Evolutionary conservation across 2,329 filamentous ascomycete genomes (phyloP), one percentile per base, ranked within the genome.

Genomic region (Beauveria australis): DNA sequence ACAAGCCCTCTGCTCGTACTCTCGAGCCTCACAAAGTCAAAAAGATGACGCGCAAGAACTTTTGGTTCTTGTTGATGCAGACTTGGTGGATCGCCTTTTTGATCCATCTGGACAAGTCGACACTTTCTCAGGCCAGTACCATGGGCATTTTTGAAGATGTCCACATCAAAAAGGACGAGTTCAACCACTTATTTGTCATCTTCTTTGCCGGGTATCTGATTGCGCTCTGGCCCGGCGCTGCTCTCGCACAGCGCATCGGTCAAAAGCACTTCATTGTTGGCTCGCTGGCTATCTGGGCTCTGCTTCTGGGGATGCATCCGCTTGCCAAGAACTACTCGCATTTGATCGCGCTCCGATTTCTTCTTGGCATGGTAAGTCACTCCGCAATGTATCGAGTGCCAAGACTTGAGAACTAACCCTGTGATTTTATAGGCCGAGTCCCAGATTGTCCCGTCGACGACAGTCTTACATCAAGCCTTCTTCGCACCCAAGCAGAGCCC

Each of bases 401-500:
- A 43, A 41, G 24, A 8, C 52, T 22, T 37, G 24, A 14, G 16
- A 9, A 12, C 43, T 58, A 30, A 59, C 40, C 12, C 33, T 26
- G 14, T 41, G 22, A 12, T 16, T 26, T 48, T 10, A 26, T 40
- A 69, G 68, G 67, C 68, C 24, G 66, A 69, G 55, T 68, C 67
- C 1, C 68, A 69, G 40, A 69, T 68, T 37, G 64, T 70, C 1
- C 67, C 66, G 2, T 67, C 64, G n/a, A 68, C 66, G n/a, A 67
- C 67, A 3, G 65, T 70, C 14, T 63, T 70, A 18, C 68, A 70
- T 47, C 68, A 69, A 56, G 64, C 67, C 14, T 67, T 70, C 48
- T 69, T 69, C 41, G 64, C 67, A n/a, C 68, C 68, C 7, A 66
- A 65, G 59, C 67, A 67, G 48, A 69, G 67, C 19, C 67, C 68